Evolutionary conservation across 352 stramenopile genomes (phyloP), one percentile per base, ranked within the genome.

Genomic region (Globisporangium mamillatum): DNA sequence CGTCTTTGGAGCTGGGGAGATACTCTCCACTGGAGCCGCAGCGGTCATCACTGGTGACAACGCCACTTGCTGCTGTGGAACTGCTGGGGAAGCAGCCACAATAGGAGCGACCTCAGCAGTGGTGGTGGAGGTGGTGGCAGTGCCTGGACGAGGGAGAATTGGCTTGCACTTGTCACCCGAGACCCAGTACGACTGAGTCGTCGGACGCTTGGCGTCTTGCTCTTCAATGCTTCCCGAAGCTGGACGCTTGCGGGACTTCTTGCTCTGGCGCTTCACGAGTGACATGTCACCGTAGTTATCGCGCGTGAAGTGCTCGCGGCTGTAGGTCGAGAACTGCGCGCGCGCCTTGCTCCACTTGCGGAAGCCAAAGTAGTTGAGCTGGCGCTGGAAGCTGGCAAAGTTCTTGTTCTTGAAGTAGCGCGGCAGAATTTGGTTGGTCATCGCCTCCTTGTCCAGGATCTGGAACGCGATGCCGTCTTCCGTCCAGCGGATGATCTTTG

Each of bases 331-430:
- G 70, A 85, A 82, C 68, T 84, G 77, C 16, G 86, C 77, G 52
- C 85, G 82, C 3, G 84, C 80, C 70, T 95, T 95, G 81, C 79
- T 92, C 84, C 86, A 94, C 72, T 97, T 97, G 68, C 88, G 85
- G 78, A 98, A 98, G 61, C 81, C 86, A 77, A 98, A 98, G 80
- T 98, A 98, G 81, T 97, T 98, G 60, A 98, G 85, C 74, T 98
- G 93, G 24, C 95, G 89, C 72, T 97, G 91, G 67, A 98, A 96
- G 63, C 92, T 98, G n/a, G 95, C 94, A 77, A 98, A 98, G 74
- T 95, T 97, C 70, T 94, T 93, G 80, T 98, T 97, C 77, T 98
- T 98, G 67, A 98, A 98, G 78, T 98, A 98, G 65, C 91, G 90
- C 18, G 94, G 93, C 25, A 98, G 76, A 44, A 98, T 86, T 74